Evolutionary conservation across 352 stramenopile genomes (phyloP).

Genomic region (Pythium oligandrum): DNA sequence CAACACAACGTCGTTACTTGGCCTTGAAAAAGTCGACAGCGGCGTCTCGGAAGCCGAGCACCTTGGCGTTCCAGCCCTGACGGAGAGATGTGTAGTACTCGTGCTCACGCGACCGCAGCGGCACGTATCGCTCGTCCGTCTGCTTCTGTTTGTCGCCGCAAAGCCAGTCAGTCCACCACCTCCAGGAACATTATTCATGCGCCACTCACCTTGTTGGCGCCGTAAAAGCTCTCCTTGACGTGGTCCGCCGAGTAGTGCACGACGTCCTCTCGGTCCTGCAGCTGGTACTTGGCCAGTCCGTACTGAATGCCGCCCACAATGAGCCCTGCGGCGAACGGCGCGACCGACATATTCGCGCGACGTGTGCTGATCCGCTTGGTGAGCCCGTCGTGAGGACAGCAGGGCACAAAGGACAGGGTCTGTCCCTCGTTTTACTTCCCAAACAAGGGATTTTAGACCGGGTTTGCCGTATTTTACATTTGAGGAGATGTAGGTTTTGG

Average conservation of each 20-base stretch:
- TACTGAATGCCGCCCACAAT: conserved; percentile 60
- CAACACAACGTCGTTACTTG: conserved; percentile 16
- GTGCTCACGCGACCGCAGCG: conserved; percentile 65
- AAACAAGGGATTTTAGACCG: no score
- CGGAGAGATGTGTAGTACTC: conserved; percentile 79
- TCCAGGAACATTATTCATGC: conserved; percentile 3
- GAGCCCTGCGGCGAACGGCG: conserved; percentile 64
- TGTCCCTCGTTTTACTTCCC: no score
- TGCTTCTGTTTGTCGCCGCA: conserved; percentile 10
- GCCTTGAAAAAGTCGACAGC: conserved; percentile 44
- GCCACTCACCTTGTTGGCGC: conserved; percentile 20
- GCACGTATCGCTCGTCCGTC: conserved; percentile 49
- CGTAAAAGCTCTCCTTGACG: conserved; percentile 57
- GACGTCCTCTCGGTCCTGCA: conserved; percentile 63
- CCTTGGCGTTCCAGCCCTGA: conserved; percentile 65
- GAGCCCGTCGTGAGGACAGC: no score
- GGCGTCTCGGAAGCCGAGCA: conserved; percentile 57
- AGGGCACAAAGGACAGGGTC: no score
- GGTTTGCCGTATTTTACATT: no score
- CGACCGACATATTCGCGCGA: conserved; percentile 40
- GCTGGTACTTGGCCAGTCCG: conserved; percentile 61
- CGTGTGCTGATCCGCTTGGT: no score
- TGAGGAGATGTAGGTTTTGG: no score
- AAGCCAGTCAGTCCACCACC: not conserved
- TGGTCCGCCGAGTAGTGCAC: conserved; percentile 63